Evolutionary conservation across 805 yeast species (phyloP), one percentile per base, ranked within the genome.

Genomic region (Yueomyces sp.): DNA sequence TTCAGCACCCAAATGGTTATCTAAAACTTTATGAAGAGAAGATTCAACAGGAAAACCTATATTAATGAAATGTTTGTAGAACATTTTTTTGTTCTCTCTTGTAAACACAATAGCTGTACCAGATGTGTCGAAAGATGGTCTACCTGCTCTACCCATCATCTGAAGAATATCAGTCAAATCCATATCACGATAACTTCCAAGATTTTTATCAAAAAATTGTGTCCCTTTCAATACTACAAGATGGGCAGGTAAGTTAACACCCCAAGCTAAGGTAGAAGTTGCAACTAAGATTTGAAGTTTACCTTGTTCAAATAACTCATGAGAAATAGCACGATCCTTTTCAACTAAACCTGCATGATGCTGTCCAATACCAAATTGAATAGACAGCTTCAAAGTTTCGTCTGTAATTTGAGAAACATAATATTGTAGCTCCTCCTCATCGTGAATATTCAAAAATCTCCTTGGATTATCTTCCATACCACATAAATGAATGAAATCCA

Each of bases 251-350:
- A 94, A 69, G 57, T 92, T 92, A 29, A 92, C 97, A 74, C 99
- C 99, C 99, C 99, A 92, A 0, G 99, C 99, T 46, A 92, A 74
- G 0, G 99, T 92, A 1, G 98, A 94, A 0, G 99, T 92, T 64
- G 96, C 90, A 54, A 94, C 83, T 26, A 92, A 67, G 3, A 92
- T 96, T 50, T 83, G 85, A 51, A 94, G 82, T 2, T 85, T 81
- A 38, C 96, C 96, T 30, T 69, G 63, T 36, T 79, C 71, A 59
- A 92, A 92, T 75, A 90, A 73, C 54, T 80, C 80, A 56, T 92
- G 98, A 0, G 94, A 81, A 45, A 87, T 63, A 50, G 86, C 84
- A 53, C 99, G 74, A 57, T 92, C 99, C 3, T 85, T 67, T 50
- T 97, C 73, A 36, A 85, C 67, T 83, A 92, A 77, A 55, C 99